Conservation (phyloP, 208 protist species). For the Angomonas ambiguus region DNA sequence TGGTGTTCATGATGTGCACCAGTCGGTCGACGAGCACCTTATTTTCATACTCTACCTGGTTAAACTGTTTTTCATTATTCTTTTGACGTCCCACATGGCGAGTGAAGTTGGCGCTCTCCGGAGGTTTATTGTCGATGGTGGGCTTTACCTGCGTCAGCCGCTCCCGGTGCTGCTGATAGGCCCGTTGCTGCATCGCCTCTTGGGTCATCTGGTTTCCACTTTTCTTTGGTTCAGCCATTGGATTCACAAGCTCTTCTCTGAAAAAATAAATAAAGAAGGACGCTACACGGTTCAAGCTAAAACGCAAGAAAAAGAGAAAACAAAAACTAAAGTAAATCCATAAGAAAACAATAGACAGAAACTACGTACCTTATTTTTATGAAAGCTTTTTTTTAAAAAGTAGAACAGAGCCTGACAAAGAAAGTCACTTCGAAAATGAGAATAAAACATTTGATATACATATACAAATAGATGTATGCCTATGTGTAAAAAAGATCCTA, state of each 20-base stretch:
- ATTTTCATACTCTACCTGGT: slow-evolving; percentile 52
- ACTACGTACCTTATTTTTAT: background rate
- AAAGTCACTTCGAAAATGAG: background rate
- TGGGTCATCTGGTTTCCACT: slow-evolving; percentile 11
- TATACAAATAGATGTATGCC: too few relatives aligned
- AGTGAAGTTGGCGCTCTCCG: slow-evolving; percentile 25
- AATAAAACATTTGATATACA: background rate
- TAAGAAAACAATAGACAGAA: background rate
- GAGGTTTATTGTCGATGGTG: slow-evolving; percentile 44
- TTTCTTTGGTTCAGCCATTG: slow-evolving; percentile 18
- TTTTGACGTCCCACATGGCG: slow-evolving; percentile 30
- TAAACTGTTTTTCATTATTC: slow-evolving; percentile 23
- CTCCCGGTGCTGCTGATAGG: slow-evolving; percentile 48
- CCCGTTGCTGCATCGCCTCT: slow-evolving; percentile 37
- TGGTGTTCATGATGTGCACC: slow-evolving; percentile 58
- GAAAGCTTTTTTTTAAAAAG: too few relatives aligned
- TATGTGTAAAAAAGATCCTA: too few relatives aligned
- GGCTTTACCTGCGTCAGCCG: slow-evolving; percentile 36
- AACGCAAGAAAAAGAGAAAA: slow-evolving; percentile 4
- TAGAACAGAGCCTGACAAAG: too few relatives aligned
- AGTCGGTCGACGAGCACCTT: slow-evolving; percentile 50
- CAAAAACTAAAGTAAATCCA: background rate
- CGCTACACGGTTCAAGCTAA: background rate
- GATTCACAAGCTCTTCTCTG: background rate
- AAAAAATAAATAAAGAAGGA: background rate